Evolutionary conservation across 106 monocot species (phyloP), one percentile per base, ranked within the genome.

Genomic region (Triglochin maritima): DNA sequence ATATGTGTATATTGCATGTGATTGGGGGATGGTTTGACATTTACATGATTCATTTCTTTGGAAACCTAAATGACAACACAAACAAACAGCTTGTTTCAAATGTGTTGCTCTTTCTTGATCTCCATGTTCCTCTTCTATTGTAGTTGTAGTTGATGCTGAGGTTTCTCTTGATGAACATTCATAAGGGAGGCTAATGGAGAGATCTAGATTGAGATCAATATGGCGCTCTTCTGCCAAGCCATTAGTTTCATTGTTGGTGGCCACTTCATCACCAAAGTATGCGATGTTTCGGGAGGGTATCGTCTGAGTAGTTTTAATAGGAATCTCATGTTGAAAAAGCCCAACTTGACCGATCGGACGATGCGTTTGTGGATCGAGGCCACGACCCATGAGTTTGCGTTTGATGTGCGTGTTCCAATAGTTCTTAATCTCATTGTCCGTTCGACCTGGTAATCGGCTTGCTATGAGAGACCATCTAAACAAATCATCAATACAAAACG

Each of bases 391-490:
- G 41, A 92, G 83, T 77, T 92, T 92, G 13, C 92, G 74, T 70
- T 83, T 88, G 78, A 92, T 92, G 81, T 88, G 92, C 6, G 88
- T 93, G 75, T 93, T 93, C 92, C 92, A 93, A 77, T 93, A 88
- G 79, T 62, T 62, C 62, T 62, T 62, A 45, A 62, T 62, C 62
- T 62, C 62, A 45, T 62, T 62, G 62, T 62, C 62, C 0, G 62
- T 62, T 44, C 62, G 43, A 11, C 62, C 62, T 44, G 62, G 62
- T 1, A 62, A 29, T 3, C 77, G 66, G 4, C 85, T 79, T 17
- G 92, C 92, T 12, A 92, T 92, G 3, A 88, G 63, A 16, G 92
- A 92, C 92, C 92, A 92, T 71, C 92, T 92, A 4, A 63, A 60
- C 62, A 44, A 44, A 16, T n/a, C 8, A 60, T 9, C 15, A 16